These are phyloP conservation scores for Vairimorpha ceranae DNA, from an alignment of 371 early-diverging fungal genomes.

Conservation along the genomic window DNA sequence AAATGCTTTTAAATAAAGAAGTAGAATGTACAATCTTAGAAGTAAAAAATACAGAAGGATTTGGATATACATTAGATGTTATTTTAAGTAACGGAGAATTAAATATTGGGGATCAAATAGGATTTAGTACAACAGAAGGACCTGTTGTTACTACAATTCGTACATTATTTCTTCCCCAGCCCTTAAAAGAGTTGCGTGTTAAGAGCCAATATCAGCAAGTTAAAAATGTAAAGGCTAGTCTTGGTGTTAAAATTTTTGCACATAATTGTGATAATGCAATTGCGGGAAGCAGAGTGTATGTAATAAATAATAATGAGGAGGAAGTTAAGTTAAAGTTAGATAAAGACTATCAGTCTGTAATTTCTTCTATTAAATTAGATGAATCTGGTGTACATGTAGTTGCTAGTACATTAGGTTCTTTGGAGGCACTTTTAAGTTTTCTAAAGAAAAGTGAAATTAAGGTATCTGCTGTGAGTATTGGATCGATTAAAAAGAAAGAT, in stretches of 20 bases:
- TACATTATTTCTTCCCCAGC: constrained; percentile 91
- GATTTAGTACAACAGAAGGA: constrained; percentile 87
- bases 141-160: constrained; percentile 87
- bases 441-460: constrained; percentile 84
- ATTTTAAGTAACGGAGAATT: constrained; percentile 91
- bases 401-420: constrained; percentile 93
- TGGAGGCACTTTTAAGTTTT: constrained; percentile 94
- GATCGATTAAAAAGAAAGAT: constrained; percentile 94
- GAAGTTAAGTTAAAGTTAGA: constrained; percentile 84
- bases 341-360: constrained; percentile 64
- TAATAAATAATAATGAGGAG: constrained; percentile 77
- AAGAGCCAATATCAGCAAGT: constrained; percentile 75
- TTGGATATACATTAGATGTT: constrained; percentile 95
- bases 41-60: constrained; percentile 98
- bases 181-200: constrained; percentile 90
- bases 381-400: constrained; percentile 87
- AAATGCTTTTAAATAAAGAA: constrained; percentile 84
- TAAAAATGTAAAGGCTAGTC: constrained; percentile 86
- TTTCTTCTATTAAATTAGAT: constrained; percentile 40
- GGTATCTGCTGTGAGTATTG: constrained; percentile 89
- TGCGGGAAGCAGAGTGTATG: constrained; percentile 89
- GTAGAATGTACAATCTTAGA: constrained; percentile 96
- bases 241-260: constrained; percentile 93
- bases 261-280: constrained; percentile 90
- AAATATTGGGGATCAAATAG: constrained; percentile 90